Evolutionary conservation across 805 yeast species (phyloP), one percentile per base, ranked within the genome.

Genomic region (Candida arabinofermentans): DNA sequence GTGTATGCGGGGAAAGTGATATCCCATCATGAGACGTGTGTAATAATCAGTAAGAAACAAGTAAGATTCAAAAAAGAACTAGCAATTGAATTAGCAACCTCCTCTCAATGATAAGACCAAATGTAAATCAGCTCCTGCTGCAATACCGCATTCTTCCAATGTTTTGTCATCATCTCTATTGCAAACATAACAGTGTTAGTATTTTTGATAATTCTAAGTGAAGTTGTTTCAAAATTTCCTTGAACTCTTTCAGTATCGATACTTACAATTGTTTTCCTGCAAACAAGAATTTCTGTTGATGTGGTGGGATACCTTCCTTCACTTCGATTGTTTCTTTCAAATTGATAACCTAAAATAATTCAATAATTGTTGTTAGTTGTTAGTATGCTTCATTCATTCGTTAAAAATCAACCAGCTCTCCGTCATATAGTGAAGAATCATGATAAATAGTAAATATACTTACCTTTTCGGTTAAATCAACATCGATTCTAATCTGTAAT

Each of bases 241-340:
- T n/a, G n/a, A n/a, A n/a, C n/a, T n/a, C n/a, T n/a, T n/a, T n/a
- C n/a, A n/a, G n/a, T n/a, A n/a, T n/a, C n/a, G n/a, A n/a, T 42
- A 72, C 85, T 61, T 68, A 77, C 83, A 91, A 75, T 68, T 91
- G 97, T 52, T 87, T 86, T 17, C 99, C 99, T 42, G 85, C 81
- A 65, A 77, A 88, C 55, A 91, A 83, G 50, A 91, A 78, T 52
- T 96, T 78, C 65, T 93, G 99, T 66, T 91, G 99, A 24, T 86
- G 80, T 9, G 98, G 97, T 2, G 98, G 96, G 42, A 91, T 91
- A 2, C 98, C 99, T 62, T 91, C 98, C 55, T 87, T 87, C 58
- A 91, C 96, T 62, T 93, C 98, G 69, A 91, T 79, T 59, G 84
- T 77, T 60, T 91, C 97, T 65, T 91, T 91, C 65, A 91, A 80